Evolutionary conservation across 192 early-diverging fungal species (phyloP).

Genomic region (Backusella sp.): DNA sequence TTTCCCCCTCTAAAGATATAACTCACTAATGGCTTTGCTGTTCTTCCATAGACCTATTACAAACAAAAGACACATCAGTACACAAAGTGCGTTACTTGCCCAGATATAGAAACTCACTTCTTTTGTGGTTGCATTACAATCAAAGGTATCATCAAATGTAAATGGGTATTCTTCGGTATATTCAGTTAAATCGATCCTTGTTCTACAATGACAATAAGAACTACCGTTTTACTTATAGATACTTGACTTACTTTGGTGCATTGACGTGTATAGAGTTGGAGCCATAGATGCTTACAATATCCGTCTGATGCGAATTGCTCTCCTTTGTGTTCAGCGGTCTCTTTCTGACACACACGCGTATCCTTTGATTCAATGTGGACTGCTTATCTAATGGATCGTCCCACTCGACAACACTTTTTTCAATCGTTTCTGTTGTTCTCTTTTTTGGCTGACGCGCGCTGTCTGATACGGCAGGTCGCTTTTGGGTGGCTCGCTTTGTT

Average conservation of each 20-base stretch:
- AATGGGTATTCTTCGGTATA: slow-evolving; percentile 94
- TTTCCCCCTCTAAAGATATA: slow-evolving; percentile 97
- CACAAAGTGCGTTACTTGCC: not conserved
- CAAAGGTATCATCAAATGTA: slow-evolving; percentile 96
- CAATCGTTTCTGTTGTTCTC: not conserved
- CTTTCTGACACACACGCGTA: slow-evolving; percentile 97
- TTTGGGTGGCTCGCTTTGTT: not conserved
- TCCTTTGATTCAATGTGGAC: slow-evolving; percentile 64
- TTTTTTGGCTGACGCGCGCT: not conserved
- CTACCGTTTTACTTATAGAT: not conserved
- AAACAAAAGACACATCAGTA: slow-evolving; percentile 14
- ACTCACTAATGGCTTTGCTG: slow-evolving; percentile 90
- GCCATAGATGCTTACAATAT: slow-evolving; percentile 70
- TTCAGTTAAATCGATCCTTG: slow-evolving; percentile 92
- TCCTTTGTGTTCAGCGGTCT: slow-evolving; percentile 91
- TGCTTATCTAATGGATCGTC: not conserved
- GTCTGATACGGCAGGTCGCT: not conserved
- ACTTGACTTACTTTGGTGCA: slow-evolving; percentile 84
- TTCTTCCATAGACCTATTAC: slow-evolving; percentile 72
- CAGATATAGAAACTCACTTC: slow-evolving; percentile 56
- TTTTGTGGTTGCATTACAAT: slow-evolving; percentile 74
- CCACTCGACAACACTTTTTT: not conserved
- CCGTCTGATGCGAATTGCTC: slow-evolving; percentile 67
- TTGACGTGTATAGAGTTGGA: slow-evolving; percentile 76
- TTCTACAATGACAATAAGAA: slow-evolving; percentile 40